Evolutionary conservation across 805 yeast genomes (phyloP).

Genomic region (Danielia oregonensis): DNA sequence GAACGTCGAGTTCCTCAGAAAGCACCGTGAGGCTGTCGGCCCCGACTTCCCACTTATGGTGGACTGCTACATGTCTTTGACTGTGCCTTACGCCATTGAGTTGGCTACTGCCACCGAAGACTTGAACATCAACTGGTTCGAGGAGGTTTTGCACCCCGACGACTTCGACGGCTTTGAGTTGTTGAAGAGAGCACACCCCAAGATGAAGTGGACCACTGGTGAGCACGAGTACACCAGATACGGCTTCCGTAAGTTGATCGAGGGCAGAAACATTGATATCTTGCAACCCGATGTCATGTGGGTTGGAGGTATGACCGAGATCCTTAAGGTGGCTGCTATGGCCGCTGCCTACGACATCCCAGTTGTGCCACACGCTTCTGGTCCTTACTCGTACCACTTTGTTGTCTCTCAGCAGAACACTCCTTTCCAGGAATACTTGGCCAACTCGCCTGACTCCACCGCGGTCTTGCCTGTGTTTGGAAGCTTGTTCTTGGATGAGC

Average conservation of each 20-base stretch:
- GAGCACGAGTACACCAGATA: slow-evolving; percentile 52
- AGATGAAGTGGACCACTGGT: slow-evolving; percentile 48
- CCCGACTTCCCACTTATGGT: slow-evolving; percentile 53
- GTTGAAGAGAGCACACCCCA: slow-evolving; percentile 45
- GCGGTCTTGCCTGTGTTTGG: slow-evolving; percentile 47
- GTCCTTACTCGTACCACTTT: slow-evolving; percentile 50
- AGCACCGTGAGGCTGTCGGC: slow-evolving; percentile 45
- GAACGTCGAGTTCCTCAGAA: slow-evolving; percentile 42
- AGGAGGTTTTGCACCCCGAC: slow-evolving; percentile 50
- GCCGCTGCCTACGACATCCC: slow-evolving; percentile 53
- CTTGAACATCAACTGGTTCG: slow-evolving; percentile 50
- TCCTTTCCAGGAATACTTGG: slow-evolving; percentile 51
- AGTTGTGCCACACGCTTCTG: slow-evolving; percentile 53
- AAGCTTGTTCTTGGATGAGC: slow-evolving; percentile 42
- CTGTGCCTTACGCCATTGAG: slow-evolving; percentile 46
- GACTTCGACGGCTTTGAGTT: slow-evolving; percentile 46
- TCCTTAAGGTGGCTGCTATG: slow-evolving; percentile 43
- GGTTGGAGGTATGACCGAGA: slow-evolving; percentile 51
- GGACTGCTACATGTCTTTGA: slow-evolving; percentile 51
- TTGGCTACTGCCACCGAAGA: slow-evolving; percentile 42
- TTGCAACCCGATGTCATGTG: slow-evolving; percentile 53
- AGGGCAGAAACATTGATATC: slow-evolving; percentile 45
- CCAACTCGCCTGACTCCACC: slow-evolving; percentile 47
- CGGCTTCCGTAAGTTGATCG: no score
- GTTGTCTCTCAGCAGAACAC: slow-evolving; percentile 48